Base-by-base conservation (phyloP, 129 eudicot genomes). In the Gnaphalium uliginosum region DNA sequence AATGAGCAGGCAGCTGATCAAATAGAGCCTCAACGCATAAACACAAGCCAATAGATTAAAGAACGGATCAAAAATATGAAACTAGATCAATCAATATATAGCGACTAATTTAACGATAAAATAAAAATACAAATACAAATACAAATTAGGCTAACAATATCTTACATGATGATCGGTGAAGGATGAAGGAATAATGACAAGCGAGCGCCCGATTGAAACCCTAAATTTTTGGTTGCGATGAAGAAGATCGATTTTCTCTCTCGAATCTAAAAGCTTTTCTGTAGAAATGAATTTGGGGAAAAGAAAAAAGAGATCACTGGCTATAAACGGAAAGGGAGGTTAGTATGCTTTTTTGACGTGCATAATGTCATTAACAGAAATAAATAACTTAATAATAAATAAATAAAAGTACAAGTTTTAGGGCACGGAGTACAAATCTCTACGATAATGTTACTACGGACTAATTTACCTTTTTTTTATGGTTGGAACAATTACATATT, bases 131-230 rank as follows among this genome's bases (percentile, higher is more conserved):
- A n/a, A n/a, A n/a, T n/a, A n/a, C n/a, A n/a, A n/a, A n/a, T n/a
- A n/a, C n/a, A n/a, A 17, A 56, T 56, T 56, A 56, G 61, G 25
- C 26, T 26, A 56, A 39, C 64, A 33, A 73, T 63, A 78, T 78
- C 77, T 78, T 71, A 78, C 82, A 35, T 46, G 77, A 71, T 50
- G 82, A 63, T 50, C 41, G 71, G 15, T 69, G 23, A 71, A 6
- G 65, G 72, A 48, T 69, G 66, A 71, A n/a, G 64, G 56, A 43
- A 71, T 60, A 19, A 78, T 57, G 66, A 71, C 3, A 62, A 71
- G 65, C 77, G 72, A 64, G 32, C 66, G 18, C 48, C 29, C 76
- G 76, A 78, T 13, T 48, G 72, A 71, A 78, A 66, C 72, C 82
- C 82, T 71, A 78, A 78, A 71, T 32, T 71, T 78, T 32, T 62